Evolutionary conservation across 345 rosid species (phyloP).

Genomic region (Populus euphratica): DNA sequence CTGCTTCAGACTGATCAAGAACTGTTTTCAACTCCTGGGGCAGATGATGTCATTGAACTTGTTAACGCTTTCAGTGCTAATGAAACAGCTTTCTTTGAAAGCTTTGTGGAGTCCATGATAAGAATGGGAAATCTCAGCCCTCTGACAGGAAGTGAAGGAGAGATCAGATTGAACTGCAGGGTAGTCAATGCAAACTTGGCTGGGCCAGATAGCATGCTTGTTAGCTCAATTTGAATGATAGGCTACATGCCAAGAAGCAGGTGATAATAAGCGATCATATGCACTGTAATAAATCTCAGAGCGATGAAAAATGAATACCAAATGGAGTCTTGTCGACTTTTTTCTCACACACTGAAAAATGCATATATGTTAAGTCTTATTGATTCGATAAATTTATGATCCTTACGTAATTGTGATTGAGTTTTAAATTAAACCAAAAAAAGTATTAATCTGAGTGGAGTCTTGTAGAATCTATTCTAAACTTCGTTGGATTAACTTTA

Average conservation of each 20-base stretch:
- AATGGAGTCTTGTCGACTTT: too few species aligned
- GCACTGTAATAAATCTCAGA: too few species aligned
- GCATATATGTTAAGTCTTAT: too few species aligned
- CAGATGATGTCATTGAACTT: slow-evolving; percentile 34
- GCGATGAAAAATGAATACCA: too few species aligned
- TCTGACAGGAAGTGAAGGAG: slow-evolving; percentile 28
- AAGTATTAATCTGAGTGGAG: too few species aligned
- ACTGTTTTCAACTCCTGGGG: slow-evolving; percentile 47
- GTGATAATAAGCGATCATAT: neutral
- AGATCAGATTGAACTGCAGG: slow-evolving; percentile 55
- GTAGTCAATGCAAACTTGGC: slow-evolving; percentile 26
- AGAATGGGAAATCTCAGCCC: slow-evolving; percentile 58
- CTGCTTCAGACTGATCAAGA: slow-evolving; percentile 61
- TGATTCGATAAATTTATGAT: too few species aligned
- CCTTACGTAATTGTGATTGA: too few species aligned
- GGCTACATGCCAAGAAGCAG: neutral
- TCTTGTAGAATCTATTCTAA: too few species aligned
- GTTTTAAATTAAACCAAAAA: too few species aligned
- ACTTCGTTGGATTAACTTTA: too few species aligned
- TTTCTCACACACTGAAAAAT: too few species aligned
- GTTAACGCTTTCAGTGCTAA: slow-evolving; percentile 39
- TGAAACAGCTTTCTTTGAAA: slow-evolving; percentile 50
- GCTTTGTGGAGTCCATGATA: slow-evolving; percentile 54
- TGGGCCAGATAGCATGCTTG: neutral
- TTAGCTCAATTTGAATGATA: slow-evolving; percentile 9